These are phyloP conservation scores for Knufia fluminis DNA, from an alignment of 2,329 filamentous ascomycete genomes.

Conservation along the genomic window DNA sequence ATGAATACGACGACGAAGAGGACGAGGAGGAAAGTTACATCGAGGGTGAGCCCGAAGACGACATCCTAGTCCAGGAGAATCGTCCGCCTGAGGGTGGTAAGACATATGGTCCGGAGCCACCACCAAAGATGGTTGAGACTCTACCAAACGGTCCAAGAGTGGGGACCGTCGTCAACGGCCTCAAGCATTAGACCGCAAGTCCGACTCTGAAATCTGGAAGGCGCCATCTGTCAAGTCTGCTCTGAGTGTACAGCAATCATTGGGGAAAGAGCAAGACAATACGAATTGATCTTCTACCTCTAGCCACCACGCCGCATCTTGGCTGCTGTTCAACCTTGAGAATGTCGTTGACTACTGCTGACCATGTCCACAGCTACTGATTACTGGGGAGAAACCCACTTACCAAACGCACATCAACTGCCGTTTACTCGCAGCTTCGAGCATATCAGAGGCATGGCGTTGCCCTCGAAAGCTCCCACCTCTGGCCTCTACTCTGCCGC, in stretches of 20 bases:
- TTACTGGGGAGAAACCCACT: too few relatives aligned
- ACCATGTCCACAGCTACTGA: too few relatives aligned
- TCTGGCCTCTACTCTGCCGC: too few relatives aligned
- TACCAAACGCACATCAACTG: too few relatives aligned
- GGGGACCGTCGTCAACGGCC: constrained; percentile 31
- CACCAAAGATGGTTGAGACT: constrained; percentile 40
- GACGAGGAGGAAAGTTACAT: constrained; percentile 51
- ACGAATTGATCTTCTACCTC: neutral
- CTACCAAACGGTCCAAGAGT: constrained; percentile 37
- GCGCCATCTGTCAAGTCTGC: neutral
- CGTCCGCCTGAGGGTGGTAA: constrained; percentile 28
- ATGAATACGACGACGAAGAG: constrained; percentile 50
- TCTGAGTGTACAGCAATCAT: neutral
- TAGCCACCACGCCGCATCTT: too few relatives aligned
- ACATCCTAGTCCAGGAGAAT: constrained; percentile 29
- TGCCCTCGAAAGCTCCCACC: too few relatives aligned
- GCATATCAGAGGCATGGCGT: too few relatives aligned
- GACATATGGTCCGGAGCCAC: constrained; percentile 42
- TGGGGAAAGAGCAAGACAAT: neutral
- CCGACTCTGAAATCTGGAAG: neutral
- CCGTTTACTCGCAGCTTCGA: too few relatives aligned
- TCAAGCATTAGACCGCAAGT: constrained; percentile 24
- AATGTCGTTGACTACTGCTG: too few relatives aligned
- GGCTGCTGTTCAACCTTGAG: too few relatives aligned
- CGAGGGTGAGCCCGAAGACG: constrained; percentile 43